These are phyloP conservation scores for Penicillium soppii DNA, from an alignment of 495 filamentous ascomycete species.

Conservation along the genomic window DNA sequence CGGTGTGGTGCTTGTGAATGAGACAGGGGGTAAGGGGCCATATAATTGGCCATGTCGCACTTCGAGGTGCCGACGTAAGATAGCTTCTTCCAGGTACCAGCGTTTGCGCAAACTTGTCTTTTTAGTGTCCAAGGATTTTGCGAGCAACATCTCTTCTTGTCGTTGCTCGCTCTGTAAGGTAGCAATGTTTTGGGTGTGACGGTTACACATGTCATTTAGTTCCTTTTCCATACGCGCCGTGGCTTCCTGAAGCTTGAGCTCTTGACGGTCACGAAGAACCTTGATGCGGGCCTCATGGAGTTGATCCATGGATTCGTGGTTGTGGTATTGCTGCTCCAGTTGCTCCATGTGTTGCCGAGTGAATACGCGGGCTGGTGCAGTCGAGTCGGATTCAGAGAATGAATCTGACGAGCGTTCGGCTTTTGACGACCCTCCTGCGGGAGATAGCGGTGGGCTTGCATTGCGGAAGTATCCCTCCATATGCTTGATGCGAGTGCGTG, in stretches of 20 bases:
- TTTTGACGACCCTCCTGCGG: conserved; percentile 8
- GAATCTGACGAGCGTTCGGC: conserved; percentile 21
- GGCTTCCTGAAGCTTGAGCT: conserved; percentile 64
- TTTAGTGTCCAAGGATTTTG: conserved; percentile 48
- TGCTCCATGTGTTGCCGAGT: conserved; percentile 50
- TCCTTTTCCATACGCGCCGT: conserved; percentile 64
- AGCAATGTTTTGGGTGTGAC: conserved; percentile 50
- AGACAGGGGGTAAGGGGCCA: conserved; percentile 45
- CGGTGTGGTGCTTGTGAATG: conserved; percentile 26
- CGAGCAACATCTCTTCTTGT: conserved; percentile 51
- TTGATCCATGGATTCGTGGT: conserved; percentile 66
- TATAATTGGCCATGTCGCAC: conserved; percentile 45
- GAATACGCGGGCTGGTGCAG: conserved; percentile 27
- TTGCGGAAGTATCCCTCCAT: conserved; percentile 79
- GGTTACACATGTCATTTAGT: conserved; percentile 52
- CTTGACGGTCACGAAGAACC: conserved; percentile 75
- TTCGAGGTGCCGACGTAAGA: conserved; percentile 61
- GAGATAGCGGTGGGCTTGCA: conserved; percentile 42
- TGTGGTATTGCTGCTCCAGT: conserved; percentile 67
- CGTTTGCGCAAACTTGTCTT: conserved; percentile 49
- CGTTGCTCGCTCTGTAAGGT: conserved; percentile 53
- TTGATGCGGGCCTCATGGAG: conserved; percentile 75
- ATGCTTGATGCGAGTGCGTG: conserved; percentile 67
- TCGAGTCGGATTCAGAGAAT: conserved; percentile 18
- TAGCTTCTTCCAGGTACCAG: conserved; percentile 65